phyloP scores from a whole-genome alignment of 805 yeast genomes.

The Wickerhamiella brachini region DNA sequence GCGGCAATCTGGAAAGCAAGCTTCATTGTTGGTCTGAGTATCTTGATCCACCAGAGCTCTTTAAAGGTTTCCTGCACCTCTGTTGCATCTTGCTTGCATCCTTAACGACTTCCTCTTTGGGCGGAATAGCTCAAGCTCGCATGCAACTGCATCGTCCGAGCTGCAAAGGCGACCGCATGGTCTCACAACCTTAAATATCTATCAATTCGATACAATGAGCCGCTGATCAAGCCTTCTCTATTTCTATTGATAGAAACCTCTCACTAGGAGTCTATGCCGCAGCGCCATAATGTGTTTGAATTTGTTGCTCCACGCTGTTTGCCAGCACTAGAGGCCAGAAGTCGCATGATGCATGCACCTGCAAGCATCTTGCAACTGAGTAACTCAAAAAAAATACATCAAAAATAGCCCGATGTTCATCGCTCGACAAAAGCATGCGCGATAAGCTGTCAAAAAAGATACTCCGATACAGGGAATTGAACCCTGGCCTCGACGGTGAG shows the following conservation, averaged over 20 bases:
- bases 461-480: not conserved
- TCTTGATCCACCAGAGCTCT: not conserved
- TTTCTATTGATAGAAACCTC: too few species aligned
- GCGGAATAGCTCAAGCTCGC: not conserved
- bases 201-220: too few species aligned
- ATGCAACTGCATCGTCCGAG: not conserved
- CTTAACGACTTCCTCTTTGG: not conserved
- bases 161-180: not conserved
- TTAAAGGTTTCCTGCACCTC: not conserved
- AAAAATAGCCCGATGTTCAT: not conserved
- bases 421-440: too few species aligned
- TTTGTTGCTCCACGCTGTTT: too few species aligned
- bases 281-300: too few species aligned
- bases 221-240: too few species aligned
- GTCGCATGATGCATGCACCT: not conserved
- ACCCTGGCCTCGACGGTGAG: not conserved
- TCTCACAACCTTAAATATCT: not conserved
- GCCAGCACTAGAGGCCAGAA: not conserved
- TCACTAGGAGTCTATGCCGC: too few species aligned
- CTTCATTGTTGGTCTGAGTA: not conserved
- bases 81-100: not conserved
- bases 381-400: not conserved
- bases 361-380: not conserved
- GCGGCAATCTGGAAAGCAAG: not conserved
- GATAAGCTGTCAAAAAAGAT: not conserved